phyloP scores from a whole-genome alignment of 2,329 filamentous ascomycete genomes.

The Bipolaris victoriae region DNA sequence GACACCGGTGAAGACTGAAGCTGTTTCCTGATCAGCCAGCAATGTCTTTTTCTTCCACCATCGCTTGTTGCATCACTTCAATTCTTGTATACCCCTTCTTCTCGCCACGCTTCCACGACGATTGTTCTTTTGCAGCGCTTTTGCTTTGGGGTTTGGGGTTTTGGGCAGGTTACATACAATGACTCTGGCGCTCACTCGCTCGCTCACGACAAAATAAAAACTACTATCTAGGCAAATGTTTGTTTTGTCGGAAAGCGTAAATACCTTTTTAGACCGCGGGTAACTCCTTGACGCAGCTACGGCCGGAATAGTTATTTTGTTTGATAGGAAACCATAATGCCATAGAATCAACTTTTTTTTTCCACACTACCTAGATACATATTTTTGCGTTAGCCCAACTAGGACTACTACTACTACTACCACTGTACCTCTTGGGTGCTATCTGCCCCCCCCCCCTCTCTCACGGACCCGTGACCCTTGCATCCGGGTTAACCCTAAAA shows the following conservation, averaged over 20 bases:
- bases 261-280: neutral
- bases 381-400: too few relatives aligned
- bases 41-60: neutral
- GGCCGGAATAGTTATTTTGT: neutral
- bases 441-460: neutral
- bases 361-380: neutral
- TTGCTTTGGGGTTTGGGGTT: constrained; percentile 14
- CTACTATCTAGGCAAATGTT: neutral
- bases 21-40: neutral
- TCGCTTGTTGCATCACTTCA: constrained; percentile 4
- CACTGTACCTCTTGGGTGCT: neutral
- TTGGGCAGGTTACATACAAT: neutral
- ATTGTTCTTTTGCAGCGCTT: constrained; percentile 20
- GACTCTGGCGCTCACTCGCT: neutral
- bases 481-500: neutral
- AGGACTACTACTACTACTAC: neutral
- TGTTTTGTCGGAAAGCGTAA: neutral
- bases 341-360: neutral
- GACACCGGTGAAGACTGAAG: constrained; percentile 32
- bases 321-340: constrained; percentile 5
- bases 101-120: constrained; percentile 9
- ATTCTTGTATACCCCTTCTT: constrained; percentile 22
- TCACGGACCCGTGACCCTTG: neutral
- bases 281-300: constrained; percentile 4
- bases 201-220: neutral